Percentiles rank a stretch among this genome's conserved stretches.
These are phyloP conservation scores for Nicotiana tabacum DNA, from an alignment of 257 asterid genomes.

Conservation along the genomic window DNA sequence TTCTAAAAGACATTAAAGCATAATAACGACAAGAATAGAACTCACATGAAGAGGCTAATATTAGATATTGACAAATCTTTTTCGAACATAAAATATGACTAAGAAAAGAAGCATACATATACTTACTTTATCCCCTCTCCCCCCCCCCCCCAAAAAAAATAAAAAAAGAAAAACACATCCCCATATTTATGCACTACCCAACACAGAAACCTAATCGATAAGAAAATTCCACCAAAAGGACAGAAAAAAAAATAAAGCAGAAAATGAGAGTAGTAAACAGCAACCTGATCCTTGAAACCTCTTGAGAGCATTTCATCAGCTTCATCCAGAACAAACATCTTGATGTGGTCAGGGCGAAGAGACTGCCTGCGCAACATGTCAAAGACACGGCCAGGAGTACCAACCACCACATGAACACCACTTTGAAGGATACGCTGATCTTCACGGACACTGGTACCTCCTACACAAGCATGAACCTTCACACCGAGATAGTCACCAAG, in stretches of 20 bases:
- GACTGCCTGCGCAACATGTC: slow-evolving; percentile 57
- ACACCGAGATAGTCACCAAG: slow-evolving; percentile 48
- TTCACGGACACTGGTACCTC: slow-evolving; percentile 46
- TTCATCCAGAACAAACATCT: slow-evolving; percentile 59
- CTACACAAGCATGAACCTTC: slow-evolving; percentile 50
- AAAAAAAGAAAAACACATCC: background rate
- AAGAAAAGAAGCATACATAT: background rate
- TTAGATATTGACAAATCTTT: background rate
- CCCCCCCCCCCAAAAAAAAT: too few species aligned
- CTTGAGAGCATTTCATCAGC: slow-evolving; percentile 62
- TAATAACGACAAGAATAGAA: background rate
- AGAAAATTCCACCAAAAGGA: background rate
- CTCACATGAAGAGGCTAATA: background rate
- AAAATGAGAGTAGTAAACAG: background rate
- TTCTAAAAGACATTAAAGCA: background rate
- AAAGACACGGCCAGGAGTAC: slow-evolving; percentile 59
- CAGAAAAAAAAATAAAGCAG: background rate
- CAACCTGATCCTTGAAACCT: slow-evolving; percentile 63
- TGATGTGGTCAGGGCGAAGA: slow-evolving; percentile 48
- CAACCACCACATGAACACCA: slow-evolving; percentile 60
- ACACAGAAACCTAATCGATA: background rate
- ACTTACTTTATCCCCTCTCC: background rate
- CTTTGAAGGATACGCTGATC: slow-evolving; percentile 51
- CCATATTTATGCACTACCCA: background rate
- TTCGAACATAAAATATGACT: background rate